Percentiles rank a stretch among this genome's conserved stretches.
These are phyloP conservation scores for Diutina siamensis DNA, from an alignment of 1,139 yeast genomes.

Conservation along the genomic window DNA sequence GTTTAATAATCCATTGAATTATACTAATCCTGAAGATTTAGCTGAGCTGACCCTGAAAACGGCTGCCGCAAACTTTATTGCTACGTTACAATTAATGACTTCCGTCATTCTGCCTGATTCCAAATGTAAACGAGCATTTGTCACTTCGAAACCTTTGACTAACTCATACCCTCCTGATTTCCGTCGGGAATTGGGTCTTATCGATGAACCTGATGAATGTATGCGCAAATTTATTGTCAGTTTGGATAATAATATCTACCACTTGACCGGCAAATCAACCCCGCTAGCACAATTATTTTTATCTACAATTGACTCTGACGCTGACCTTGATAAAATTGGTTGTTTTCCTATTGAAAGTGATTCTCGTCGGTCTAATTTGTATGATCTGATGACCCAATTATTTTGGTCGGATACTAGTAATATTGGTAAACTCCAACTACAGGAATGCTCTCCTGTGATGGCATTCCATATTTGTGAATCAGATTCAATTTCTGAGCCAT, in stretches of 20 bases:
- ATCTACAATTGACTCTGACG: background rate
- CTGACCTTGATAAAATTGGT: background rate
- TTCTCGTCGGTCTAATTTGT: background rate
- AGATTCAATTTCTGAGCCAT: background rate
- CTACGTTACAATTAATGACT: background rate
- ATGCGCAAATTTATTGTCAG: background rate
- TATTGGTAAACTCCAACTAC: background rate
- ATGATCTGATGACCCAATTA: background rate
- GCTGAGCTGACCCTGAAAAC: background rate
- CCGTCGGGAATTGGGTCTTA: background rate
- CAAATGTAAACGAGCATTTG: background rate
- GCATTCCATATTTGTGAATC: background rate
- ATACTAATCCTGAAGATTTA: background rate
- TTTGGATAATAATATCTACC: background rate
- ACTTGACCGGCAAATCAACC: conserved; percentile 1
- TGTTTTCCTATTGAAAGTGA: background rate
- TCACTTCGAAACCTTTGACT: background rate
- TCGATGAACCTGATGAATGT: background rate
- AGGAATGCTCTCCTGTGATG: background rate
- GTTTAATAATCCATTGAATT: background rate
- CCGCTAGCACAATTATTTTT: background rate
- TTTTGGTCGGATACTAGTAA: background rate
- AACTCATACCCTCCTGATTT: background rate
- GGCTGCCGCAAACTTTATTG: background rate
- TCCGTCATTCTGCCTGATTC: background rate